Conservation (phyloP, 257 asterid species). For the Solanum ahanhuiri region DNA sequence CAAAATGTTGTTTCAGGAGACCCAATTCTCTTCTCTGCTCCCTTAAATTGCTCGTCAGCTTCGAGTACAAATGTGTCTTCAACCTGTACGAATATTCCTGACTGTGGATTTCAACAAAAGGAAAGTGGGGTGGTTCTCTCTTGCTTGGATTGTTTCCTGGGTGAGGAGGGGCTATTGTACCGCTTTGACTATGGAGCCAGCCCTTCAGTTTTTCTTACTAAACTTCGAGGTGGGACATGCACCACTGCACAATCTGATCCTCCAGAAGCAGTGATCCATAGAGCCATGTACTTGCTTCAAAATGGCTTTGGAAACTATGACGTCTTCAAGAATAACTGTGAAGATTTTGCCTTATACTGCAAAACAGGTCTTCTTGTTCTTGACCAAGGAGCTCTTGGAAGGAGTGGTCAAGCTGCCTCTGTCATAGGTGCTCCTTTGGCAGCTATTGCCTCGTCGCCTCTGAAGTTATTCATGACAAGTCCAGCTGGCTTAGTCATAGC, state of each 20-base stretch:
- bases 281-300: conserved; percentile 24
- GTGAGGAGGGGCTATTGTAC: conserved; percentile 15
- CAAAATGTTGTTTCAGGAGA: no score
- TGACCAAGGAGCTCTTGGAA: conserved; percentile 12
- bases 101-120: conserved; percentile 19
- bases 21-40: neutral
- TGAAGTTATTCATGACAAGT: conserved; percentile 15
- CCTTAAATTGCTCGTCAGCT: neutral
- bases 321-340: conserved; percentile 24
- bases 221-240: conserved; percentile 36
- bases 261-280: conserved; percentile 14
- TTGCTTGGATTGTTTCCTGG: conserved; percentile 30
- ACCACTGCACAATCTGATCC: conserved; percentile 21
- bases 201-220: conserved; percentile 7
- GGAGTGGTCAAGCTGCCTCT: conserved; percentile 26
- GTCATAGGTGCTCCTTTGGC: conserved; percentile 21
- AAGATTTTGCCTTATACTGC: conserved; percentile 36
- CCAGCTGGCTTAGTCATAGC: conserved; percentile 8
- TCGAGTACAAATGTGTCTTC: neutral
- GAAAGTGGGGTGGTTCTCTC: conserved; percentile 24
- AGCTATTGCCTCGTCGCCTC: conserved; percentile 17
- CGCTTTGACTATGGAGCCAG: conserved; percentile 19
- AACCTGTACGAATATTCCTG: conserved; percentile 8
- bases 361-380: conserved; percentile 25
- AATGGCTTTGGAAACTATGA: conserved; percentile 21